Percentiles rank a stretch among this genome's conserved stretches.
phyloP scores from a whole-genome alignment of 2,329 filamentous ascomycete genomes.

The Mycogone perniciosa region DNA sequence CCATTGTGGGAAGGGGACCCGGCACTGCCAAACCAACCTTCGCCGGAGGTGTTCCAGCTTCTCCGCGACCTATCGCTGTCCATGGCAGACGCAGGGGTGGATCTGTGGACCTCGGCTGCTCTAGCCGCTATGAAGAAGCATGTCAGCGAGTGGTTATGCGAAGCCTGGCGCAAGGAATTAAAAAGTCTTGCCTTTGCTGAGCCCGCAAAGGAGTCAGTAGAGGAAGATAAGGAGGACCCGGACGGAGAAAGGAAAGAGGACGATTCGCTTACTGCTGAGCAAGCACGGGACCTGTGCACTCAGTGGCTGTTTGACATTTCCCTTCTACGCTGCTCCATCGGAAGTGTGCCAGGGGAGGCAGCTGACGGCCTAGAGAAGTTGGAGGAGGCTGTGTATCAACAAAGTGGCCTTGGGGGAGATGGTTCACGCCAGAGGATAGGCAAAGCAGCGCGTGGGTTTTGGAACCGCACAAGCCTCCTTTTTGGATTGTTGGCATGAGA shows the following conservation, averaged over 20 bases:
- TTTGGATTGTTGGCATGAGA: slow-evolving; percentile 64
- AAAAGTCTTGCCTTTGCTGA: slow-evolving; percentile 15
- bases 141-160: slow-evolving; percentile 45
- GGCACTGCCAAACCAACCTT: slow-evolving; percentile 70
- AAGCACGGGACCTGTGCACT: slow-evolving; percentile 41
- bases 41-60: slow-evolving; percentile 65
- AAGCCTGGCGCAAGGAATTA: slow-evolving; percentile 41
- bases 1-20: slow-evolving; percentile 77
- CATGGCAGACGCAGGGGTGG: slow-evolving; percentile 66
- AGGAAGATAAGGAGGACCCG: slow-evolving; percentile 11
- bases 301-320: slow-evolving; percentile 59
- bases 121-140: slow-evolving; percentile 56
- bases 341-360: slow-evolving; percentile 18
- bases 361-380: slow-evolving; percentile 36
- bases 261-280: slow-evolving; percentile 15
- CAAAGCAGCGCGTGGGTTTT: slow-evolving; percentile 68
- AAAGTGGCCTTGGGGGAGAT: slow-evolving; percentile 41
- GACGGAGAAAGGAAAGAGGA: background rate
- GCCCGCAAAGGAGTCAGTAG: slow-evolving; percentile 12
- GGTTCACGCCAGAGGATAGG: slow-evolving; percentile 46
- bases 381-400: slow-evolving; percentile 38
- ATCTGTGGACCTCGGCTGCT: slow-evolving; percentile 73
- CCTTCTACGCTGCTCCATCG: slow-evolving; percentile 43
- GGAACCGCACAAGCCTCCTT: slow-evolving; percentile 72
- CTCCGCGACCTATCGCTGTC: slow-evolving; percentile 56